These are phyloP conservation scores for Neofusicoccum sp. DNA, from an alignment of 2,329 filamentous ascomycete species.

Conservation along the genomic window DNA sequence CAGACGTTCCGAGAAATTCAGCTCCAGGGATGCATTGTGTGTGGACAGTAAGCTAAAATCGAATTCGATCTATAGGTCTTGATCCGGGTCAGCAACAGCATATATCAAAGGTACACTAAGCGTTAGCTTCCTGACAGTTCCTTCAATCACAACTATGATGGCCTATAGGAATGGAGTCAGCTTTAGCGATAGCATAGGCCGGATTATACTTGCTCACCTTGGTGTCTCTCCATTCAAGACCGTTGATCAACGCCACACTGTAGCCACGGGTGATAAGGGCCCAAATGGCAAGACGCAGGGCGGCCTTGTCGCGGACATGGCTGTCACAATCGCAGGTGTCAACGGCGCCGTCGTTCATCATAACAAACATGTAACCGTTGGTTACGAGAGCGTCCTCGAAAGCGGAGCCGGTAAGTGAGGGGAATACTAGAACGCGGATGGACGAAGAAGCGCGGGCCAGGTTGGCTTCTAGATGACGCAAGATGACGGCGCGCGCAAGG, in stretches of 20 bases:
- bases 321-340: neutral
- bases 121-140: neutral
- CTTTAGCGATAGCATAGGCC: neutral
- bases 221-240: conserved; percentile 61
- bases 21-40: too few species aligned
- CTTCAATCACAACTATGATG: neutral
- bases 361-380: conserved; percentile 63
- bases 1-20: too few species aligned
- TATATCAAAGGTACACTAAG: too few species aligned
- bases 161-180: neutral
- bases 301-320: neutral
- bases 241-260: conserved; percentile 64
- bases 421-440: conserved; percentile 49
- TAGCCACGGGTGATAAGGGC: conserved; percentile 56
- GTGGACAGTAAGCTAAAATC: too few species aligned
- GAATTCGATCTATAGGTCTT: too few species aligned
- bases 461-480: conserved; percentile 59
- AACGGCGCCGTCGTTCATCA: conserved; percentile 64
- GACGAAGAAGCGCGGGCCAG: conserved; percentile 38
- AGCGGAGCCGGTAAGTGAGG: conserved; percentile 45
- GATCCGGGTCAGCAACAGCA: too few species aligned
- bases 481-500: conserved; percentile 61
- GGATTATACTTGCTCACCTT: conserved; percentile 47
- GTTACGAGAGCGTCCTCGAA: conserved; percentile 57
- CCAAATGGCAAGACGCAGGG: conserved; percentile 41